These are phyloP conservation scores for Brasenia schreberi DNA, from an alignment of 164 flowering plant genomes.

Conservation along the genomic window DNA sequence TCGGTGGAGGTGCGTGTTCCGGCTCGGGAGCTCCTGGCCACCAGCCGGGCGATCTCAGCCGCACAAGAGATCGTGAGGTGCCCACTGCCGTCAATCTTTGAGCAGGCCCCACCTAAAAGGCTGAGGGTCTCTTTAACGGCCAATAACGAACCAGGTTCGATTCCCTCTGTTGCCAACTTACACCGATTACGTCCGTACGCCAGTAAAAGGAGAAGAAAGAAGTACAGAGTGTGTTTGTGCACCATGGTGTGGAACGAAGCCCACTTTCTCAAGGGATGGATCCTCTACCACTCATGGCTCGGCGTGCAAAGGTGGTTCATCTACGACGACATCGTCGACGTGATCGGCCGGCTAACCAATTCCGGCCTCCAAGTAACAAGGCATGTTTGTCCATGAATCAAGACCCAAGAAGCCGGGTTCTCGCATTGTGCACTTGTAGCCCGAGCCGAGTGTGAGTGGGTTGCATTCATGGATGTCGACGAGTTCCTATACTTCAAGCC, in stretches of 20 bases:
- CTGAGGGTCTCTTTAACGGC: slow-evolving; percentile 25
- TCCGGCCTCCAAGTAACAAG: slow-evolving; percentile 47
- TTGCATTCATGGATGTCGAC: slow-evolving; percentile 81
- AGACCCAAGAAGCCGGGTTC: slow-evolving; percentile 90
- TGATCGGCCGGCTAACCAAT: slow-evolving; percentile 31
- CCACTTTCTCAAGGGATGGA: slow-evolving; percentile 53
- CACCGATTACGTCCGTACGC: not conserved
- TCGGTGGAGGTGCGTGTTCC: slow-evolving; percentile 50
- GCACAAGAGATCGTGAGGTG: slow-evolving; percentile 84
- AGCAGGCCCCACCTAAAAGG: slow-evolving; percentile 24
- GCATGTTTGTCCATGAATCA: slow-evolving; percentile 85
- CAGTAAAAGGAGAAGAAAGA: slow-evolving; percentile 12
- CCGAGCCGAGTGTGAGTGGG: slow-evolving; percentile 60
- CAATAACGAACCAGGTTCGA: not conserved
- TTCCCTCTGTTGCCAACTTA: slow-evolving; percentile 75
- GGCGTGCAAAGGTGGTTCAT: slow-evolving; percentile 84
- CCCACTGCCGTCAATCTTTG: slow-evolving; percentile 36
- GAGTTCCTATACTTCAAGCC: slow-evolving; percentile 62
- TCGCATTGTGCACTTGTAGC: slow-evolving; percentile 73
- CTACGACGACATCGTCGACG: slow-evolving; percentile 45
- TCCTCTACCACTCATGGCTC: slow-evolving; percentile 68
- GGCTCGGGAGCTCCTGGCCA: slow-evolving; percentile 22
- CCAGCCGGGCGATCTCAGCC: slow-evolving; percentile 38
- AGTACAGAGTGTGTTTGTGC: slow-evolving; percentile 69
- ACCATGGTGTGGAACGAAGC: slow-evolving; percentile 95